A percentile compares a stretch with the other conserved stretches of the same genome.
Conservation (phyloP, 2,329 filamentous ascomycete species). For the Neopestalotiopsis rosae region DNA sequence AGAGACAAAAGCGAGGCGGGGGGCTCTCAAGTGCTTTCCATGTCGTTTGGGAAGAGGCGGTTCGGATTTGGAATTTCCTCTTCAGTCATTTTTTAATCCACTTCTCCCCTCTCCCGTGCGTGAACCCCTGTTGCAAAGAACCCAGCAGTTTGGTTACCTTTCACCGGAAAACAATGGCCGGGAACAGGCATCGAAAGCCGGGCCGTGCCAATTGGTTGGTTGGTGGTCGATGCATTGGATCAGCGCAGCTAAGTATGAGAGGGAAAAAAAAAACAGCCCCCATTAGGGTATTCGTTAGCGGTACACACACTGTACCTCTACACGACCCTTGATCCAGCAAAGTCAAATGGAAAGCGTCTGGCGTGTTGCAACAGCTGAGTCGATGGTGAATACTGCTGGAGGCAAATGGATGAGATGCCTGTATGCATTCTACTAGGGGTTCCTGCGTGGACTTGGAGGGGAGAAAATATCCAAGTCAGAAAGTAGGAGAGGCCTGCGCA, state of each 20-base stretch:
- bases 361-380: too few relatives aligned
- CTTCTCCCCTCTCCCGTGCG: not conserved
- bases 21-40: not conserved
- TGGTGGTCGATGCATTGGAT: not conserved
- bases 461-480: too few relatives aligned
- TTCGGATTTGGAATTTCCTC: not conserved
- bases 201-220: not conserved
- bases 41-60: not conserved
- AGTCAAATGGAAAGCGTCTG: too few relatives aligned
- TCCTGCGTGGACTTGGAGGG: too few relatives aligned
- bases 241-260: not conserved
- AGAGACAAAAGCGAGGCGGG: too few relatives aligned
- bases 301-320: too few relatives aligned
- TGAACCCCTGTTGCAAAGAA: slow-evolving; percentile 8
- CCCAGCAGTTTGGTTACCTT: slow-evolving; percentile 15
- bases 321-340: too few relatives aligned
- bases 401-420: too few relatives aligned
- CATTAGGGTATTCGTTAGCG: too few relatives aligned
- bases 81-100: not conserved
- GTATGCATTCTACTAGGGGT: too few relatives aligned
- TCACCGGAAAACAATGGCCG: slow-evolving; percentile 4
- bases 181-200: slow-evolving; percentile 7
- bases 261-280: not conserved
- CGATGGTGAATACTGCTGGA: too few relatives aligned
- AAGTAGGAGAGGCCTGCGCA: too few relatives aligned